Base-by-base conservation (phyloP, 495 filamentous ascomycete genomes). In the Penicillium canescens region DNA sequence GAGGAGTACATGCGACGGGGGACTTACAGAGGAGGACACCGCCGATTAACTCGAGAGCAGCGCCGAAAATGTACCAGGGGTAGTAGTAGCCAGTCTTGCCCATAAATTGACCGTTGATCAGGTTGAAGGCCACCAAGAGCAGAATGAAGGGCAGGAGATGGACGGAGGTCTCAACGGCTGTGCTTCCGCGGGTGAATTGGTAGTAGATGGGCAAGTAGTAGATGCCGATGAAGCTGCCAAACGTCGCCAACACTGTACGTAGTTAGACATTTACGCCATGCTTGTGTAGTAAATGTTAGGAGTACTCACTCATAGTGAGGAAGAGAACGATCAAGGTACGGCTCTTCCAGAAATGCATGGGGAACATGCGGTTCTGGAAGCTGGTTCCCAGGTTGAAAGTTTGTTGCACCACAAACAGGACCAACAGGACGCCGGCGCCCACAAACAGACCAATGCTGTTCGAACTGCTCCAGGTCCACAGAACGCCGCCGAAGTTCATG, bases 131-230 rank as follows among this genome's bases (percentile, higher is more conserved):
- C 16, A 86, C 75, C 41, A 78, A 59, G 5, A 83, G 43, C 45
- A 77, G 42, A 43, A 87, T 72, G 47, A 80, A 84, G 3, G 86
- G 85, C 3, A 88, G 73, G 3, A 87, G 70, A 6, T 79, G 74
- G 1, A 86, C 78, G 3, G 74, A 82, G 1, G 83, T 68, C 39
- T 67, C 54, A 11, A 84, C 62, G 6, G 81, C 74, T 1, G 58
- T 60, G 56, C 85, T 81, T 23, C 60, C 66, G 16, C 68, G 69
- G 1, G 75, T 74, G 61, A 87, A 87, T 52, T 84, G 81, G 65
- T 86, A 87, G 68, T 77, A 84, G 35, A 85, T 60, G 0, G 83
- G 84, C 46, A 72, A 50, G 41, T 59, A 63, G 42, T 59, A 63
- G 8, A 86, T 63, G 39, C 16, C 16, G 18, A 42, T 42, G 39